Evolutionary conservation across 2,329 filamentous ascomycete genomes (phyloP), one percentile per base, ranked within the genome.

Genomic region (Exophiala mesophila): DNA sequence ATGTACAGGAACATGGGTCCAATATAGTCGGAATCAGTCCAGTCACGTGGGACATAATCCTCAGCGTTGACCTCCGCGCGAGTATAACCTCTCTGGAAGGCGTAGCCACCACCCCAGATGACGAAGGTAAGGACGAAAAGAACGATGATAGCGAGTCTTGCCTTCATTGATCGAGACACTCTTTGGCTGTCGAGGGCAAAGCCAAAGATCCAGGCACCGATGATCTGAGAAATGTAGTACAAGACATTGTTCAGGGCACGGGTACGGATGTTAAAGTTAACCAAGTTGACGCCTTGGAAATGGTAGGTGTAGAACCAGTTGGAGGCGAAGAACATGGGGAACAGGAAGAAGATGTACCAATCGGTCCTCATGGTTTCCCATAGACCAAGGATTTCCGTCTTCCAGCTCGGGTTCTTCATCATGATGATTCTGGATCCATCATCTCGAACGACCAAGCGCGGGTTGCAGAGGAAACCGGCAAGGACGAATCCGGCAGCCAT

Each of bases 401-500:
- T 78, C 85, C 85, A 94, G 38, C 84, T 85, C 3, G 88, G 88
- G 64, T 94, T 85, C 71, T 92, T 90, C 84, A 90, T 94, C 50
- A 89, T 66, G 50, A 94, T 88, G 59, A 94, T 80, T 45, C 79
- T 76, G 44, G 83, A 83, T 45, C 87, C 86, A 60, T 95, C 87
- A 26, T 75, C 71, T 48, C 88, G 86, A 52, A 85, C 69, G 49
- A 95, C 77, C 41, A 50, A 41, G 79, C 76, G 54, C 76, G 76
- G 26, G 85, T 92, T 79, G 57, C 79, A 79, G 29, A 73, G 69
- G 58, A 85, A 78, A 20, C 84, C 77, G 15, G 49, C 38, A 2
- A 94, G 69, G 10, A 78, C 55, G 47, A 85, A 85, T 33, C 87
- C 87, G 33, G 76, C 54, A 39, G 84, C 71, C 70, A 88, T 92